Evolutionary conservation across 495 filamentous ascomycete species (phyloP).

Genomic region (Trichoderma reesei): DNA sequence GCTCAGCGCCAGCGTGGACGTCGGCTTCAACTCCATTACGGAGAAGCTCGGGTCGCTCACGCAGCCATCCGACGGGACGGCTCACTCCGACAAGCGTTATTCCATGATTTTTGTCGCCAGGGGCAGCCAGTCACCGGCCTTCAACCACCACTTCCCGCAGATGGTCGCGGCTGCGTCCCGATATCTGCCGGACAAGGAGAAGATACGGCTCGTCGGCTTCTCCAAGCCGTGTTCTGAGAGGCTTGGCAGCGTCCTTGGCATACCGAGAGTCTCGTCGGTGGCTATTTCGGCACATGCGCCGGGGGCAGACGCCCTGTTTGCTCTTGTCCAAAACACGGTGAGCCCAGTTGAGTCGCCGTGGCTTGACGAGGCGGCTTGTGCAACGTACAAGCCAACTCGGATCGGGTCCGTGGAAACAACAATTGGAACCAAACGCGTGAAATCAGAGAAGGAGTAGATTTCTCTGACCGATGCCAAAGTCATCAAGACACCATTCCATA

Average conservation of each 20-base stretch:
- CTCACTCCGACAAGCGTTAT: constrained; percentile 18
- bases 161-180: constrained; percentile 43
- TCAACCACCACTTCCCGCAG: constrained; percentile 51
- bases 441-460: background rate
- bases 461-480: too few species aligned
- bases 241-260: constrained; percentile 39
- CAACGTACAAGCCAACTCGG: constrained; percentile 20
- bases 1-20: constrained; percentile 40
- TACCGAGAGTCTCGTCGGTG: constrained; percentile 50
- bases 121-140: constrained; percentile 37
- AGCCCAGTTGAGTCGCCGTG: constrained; percentile 23
- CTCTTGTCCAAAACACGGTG: constrained; percentile 40
- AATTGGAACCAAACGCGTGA: constrained; percentile 29
- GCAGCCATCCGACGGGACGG: constrained; percentile 8
- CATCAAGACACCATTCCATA: too few species aligned
- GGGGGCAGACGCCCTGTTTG: constrained; percentile 36
- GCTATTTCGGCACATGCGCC: constrained; percentile 43
- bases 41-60: constrained; percentile 39
- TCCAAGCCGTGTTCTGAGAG: constrained; percentile 41
- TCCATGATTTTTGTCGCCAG: constrained; percentile 45
- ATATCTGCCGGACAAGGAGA: constrained; percentile 23
- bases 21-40: constrained; percentile 50
- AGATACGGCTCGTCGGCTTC: constrained; percentile 46
- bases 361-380: constrained; percentile 18
- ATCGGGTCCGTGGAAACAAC: constrained; percentile 29